A percentile compares a stretch with the other conserved stretches of the same genome.
These are phyloP conservation scores for Hypomyces perniciosus DNA, from an alignment of 2,329 filamentous ascomycete genomes.

Conservation along the genomic window DNA sequence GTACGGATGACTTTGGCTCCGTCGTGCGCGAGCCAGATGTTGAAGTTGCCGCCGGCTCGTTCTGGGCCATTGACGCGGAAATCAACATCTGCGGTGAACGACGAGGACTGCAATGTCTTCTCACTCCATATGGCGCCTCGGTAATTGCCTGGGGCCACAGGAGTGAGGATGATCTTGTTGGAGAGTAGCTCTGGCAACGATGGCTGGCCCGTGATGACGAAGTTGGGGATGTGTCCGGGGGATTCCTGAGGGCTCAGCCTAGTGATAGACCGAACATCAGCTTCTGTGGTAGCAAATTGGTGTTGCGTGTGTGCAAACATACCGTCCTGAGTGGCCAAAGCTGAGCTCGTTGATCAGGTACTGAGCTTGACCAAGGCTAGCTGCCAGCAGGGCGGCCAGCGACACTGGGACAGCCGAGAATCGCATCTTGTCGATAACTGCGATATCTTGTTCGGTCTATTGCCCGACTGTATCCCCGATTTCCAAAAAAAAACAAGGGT, in stretches of 20 bases:
- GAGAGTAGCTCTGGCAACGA: slow-evolving; percentile 62
- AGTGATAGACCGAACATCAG: slow-evolving; percentile 7
- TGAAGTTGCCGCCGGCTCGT: slow-evolving; percentile 78
- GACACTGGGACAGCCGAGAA: slow-evolving; percentile 26
- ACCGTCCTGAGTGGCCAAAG: slow-evolving; percentile 68
- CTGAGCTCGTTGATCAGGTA: slow-evolving; percentile 67
- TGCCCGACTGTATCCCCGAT: not conserved
- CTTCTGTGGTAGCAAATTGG: not conserved
- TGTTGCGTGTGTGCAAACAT: slow-evolving; percentile 17
- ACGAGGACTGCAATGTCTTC: slow-evolving; percentile 50
- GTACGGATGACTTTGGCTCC: slow-evolving; percentile 60
- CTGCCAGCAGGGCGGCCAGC: slow-evolving; percentile 38
- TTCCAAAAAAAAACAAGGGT: not conserved
- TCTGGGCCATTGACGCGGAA: slow-evolving; percentile 86
- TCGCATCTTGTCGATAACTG: slow-evolving; percentile 37
- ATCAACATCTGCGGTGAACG: slow-evolving; percentile 79
- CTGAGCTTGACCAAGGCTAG: slow-evolving; percentile 52
- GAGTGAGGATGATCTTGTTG: slow-evolving; percentile 88
- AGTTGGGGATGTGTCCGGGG: slow-evolving; percentile 47
- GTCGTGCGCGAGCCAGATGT: slow-evolving; percentile 82
- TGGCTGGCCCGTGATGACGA: slow-evolving; percentile 49
- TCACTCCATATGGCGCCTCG: slow-evolving; percentile 80
- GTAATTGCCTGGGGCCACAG: slow-evolving; percentile 77
- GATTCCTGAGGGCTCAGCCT: slow-evolving; percentile 59
- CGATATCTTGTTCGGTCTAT: not conserved